Base-by-base conservation (phyloP, 768 basidiomycete species). In the Lactarius vividus region DNA sequence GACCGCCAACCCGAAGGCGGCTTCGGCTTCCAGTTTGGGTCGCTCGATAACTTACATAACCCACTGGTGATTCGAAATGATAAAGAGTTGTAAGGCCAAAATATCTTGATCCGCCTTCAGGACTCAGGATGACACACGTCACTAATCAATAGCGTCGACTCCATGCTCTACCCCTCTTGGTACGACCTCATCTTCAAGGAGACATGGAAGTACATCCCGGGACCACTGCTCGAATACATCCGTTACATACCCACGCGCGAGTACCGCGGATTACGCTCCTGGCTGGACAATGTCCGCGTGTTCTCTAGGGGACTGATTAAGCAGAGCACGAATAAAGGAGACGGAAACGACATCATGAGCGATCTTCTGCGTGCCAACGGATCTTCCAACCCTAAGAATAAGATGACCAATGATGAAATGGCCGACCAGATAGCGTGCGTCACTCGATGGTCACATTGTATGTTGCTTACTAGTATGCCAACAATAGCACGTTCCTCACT, bases 1-100 rank as follows among this genome's bases (percentile, higher is more conserved):
- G 5, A 59, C 23, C 18, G 6, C 10, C 1, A 26, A 3, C 49
- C n/a, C 28, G 7, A 55, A 74, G 73, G 71, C 33, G 73, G 70
- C 9, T 74, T 73, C 46, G 71, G 69, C 44, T 70, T 70, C n/a
- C 69, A 73, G 35, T 72, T 71, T 8, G 70, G 70, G 11, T 71
- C 72, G 1, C 62, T 74, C 11, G 71, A 74, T 46, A 64, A 73
- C 33, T 39, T 57, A 3, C 23, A 71, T 52, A 74, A 65, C 33
- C 69, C 65, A 0, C 55, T 74, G 28, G 66, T 31, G 61, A 71
- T 26, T 5, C 70, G 64, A 15, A 68, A 70, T 58, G 69, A 71
- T 29, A 63, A 72, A 52, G 61, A 73, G 62, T 70, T 72, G 73
- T 74, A 55, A n/a, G 72, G 9, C 16, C 37, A 1, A 3, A n/a